A percentile compares a stretch with the other conserved stretches of the same genome.
These are phyloP conservation scores for Boletales sp. DNA, from an alignment of 768 basidiomycete genomes.

Conservation along the genomic window DNA sequence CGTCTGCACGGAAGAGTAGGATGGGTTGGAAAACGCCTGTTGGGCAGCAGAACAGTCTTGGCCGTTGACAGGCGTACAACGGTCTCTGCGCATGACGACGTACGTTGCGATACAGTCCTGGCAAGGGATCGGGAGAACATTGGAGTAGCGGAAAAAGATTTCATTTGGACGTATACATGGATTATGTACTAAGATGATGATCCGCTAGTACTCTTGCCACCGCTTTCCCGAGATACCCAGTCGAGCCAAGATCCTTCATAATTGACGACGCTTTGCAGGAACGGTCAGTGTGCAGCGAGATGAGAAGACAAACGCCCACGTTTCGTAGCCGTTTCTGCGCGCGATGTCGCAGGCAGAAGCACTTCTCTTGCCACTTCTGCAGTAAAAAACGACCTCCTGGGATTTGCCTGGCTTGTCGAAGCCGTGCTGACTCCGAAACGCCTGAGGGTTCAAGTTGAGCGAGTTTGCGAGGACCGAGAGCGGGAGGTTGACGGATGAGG, in stretches of 20 bases:
- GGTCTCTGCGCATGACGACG: constrained; percentile 1
- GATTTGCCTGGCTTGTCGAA: constrained; percentile 68
- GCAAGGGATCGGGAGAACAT: constrained; percentile 21
- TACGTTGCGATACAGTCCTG: constrained; percentile 10
- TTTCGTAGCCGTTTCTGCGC: constrained; percentile 74
- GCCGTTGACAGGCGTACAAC: constrained; percentile 3
- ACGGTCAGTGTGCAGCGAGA: not conserved
- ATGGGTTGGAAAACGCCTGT: not conserved
- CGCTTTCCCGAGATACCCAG: constrained; percentile 60
- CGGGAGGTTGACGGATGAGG: constrained; percentile 87
- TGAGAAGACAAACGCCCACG: constrained; percentile 45
- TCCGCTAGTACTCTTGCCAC: constrained; percentile 35
- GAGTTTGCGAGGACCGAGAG: constrained; percentile 72
- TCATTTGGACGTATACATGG: no score
- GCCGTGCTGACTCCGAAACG: constrained; percentile 62
- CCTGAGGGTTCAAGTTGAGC: constrained; percentile 50
- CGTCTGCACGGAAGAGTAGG: constrained; percentile 14
- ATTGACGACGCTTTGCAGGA: constrained; percentile 51
- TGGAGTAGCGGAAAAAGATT: not conserved
- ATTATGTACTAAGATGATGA: constrained; percentile 5
- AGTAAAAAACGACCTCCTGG: constrained; percentile 87
- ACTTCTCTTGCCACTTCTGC: constrained; percentile 83
- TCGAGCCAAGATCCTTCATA: constrained; percentile 89
- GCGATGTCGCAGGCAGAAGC: constrained; percentile 80
- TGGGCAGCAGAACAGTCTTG: not conserved